These are phyloP conservation scores for Neurospora crassa DNA, from an alignment of 2,329 filamentous ascomycete species.

Conservation along the genomic window DNA sequence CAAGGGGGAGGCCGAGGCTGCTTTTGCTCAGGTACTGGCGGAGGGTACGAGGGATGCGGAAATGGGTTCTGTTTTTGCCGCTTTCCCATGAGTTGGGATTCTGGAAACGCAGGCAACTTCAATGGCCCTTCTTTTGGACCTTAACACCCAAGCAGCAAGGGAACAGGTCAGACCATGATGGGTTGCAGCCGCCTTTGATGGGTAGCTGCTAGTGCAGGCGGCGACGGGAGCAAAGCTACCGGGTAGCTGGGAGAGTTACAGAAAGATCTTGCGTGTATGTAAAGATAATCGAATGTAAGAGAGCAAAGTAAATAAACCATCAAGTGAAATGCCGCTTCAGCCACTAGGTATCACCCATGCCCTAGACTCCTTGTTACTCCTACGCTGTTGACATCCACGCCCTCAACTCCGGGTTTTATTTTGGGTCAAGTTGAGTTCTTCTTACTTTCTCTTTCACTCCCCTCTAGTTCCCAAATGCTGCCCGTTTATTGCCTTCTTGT, in stretches of 20 bases:
- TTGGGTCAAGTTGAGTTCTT: background rate
- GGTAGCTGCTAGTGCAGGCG: no score
- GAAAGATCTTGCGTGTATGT: no score
- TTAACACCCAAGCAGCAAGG: background rate
- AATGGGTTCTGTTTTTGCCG: background rate
- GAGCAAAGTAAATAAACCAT: background rate
- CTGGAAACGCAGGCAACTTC: background rate
- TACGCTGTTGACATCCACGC: background rate
- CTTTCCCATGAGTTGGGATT: background rate
- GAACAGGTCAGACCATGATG: no score
- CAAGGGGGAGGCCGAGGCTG: background rate
- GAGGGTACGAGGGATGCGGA: background rate
- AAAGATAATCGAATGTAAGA: background rate
- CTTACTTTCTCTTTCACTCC: background rate
- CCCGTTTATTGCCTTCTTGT: no score
- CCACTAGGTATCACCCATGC: background rate
- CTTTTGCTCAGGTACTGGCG: background rate
- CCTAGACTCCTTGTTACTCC: background rate
- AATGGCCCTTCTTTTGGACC: background rate
- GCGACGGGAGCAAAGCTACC: no score
- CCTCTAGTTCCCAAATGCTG: no score
- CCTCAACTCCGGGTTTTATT: background rate
- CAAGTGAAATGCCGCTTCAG: background rate
- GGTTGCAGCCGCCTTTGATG: no score
- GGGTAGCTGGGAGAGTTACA: no score